Conservation (phyloP, 2,329 filamentous ascomycete genomes). For the Paraphaeosphaeria minitans region DNA sequence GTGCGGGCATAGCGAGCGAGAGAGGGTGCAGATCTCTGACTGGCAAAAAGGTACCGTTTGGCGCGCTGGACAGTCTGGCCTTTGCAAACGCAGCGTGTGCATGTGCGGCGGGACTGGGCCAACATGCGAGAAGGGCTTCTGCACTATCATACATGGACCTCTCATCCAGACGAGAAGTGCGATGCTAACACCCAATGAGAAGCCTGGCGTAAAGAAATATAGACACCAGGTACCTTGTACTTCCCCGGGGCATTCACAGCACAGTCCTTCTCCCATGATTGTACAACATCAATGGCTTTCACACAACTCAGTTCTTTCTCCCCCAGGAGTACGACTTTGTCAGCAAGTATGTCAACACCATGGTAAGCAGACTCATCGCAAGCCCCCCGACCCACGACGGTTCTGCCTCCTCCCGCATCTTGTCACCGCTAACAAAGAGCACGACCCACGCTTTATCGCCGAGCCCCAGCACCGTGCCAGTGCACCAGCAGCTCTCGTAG, state of each 20-base stretch:
- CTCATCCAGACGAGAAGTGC: too few species aligned
- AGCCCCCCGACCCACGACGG: constrained; percentile 2
- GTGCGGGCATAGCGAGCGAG: neutral
- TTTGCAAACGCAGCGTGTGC: neutral
- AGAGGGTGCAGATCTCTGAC: too few species aligned
- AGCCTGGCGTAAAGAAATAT: too few species aligned
- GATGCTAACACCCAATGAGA: too few species aligned
- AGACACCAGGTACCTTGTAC: too few species aligned
- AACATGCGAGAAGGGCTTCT: too few species aligned
- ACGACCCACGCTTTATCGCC: neutral
- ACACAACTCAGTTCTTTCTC: neutral
- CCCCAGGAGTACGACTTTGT: neutral
- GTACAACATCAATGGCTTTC: too few species aligned
- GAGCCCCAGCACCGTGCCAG: neutral
- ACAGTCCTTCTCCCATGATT: too few species aligned
- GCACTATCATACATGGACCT: too few species aligned
- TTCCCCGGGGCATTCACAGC: too few species aligned
- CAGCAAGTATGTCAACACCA: neutral
- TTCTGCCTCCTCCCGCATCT: neutral
- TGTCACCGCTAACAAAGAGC: neutral
- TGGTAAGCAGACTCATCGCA: constrained; percentile 1
- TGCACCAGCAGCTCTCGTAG: constrained; percentile 5
- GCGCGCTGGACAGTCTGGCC: too few species aligned
- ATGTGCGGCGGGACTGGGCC: neutral
- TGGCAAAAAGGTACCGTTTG: too few species aligned